These are phyloP conservation scores for Solanum chiquidenum DNA, from an alignment of 257 asterid species.

Conservation along the genomic window DNA sequence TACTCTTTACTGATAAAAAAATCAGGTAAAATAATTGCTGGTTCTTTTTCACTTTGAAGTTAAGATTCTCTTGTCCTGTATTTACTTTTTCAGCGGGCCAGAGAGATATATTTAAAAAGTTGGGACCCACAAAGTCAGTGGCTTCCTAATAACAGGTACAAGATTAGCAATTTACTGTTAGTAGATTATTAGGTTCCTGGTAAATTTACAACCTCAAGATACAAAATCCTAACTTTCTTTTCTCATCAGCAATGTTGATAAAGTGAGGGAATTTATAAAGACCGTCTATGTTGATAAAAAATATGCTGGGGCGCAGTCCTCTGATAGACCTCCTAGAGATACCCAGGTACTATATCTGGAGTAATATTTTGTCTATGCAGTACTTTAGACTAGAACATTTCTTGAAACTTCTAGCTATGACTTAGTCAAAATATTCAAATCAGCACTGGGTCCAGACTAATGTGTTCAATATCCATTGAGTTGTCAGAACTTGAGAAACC, in stretches of 20 bases:
- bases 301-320: constrained; percentile 42
- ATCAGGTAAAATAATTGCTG: not conserved
- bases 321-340: constrained; percentile 73
- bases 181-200: not conserved
- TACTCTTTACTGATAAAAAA: not conserved
- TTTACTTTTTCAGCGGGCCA: constrained; percentile 66
- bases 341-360: constrained; percentile 45
- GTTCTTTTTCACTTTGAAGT: not conserved
- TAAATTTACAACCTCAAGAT: not conserved
- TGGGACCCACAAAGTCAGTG: constrained; percentile 71
- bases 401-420: constrained; percentile 3
- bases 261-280: constrained; percentile 73
- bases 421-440: not conserved
- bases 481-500: constrained; percentile 56
- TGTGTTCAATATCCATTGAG: constrained; percentile 6
- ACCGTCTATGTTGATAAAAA: constrained; percentile 51
- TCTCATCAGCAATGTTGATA: constrained; percentile 63
- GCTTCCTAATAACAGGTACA: constrained; percentile 72
- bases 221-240: not conserved
- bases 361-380: constrained; percentile 2
- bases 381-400: not conserved
- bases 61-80: not conserved
- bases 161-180: not conserved
- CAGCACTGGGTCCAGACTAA: constrained; percentile 15
- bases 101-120: constrained; percentile 58